These are phyloP conservation scores for Eucalyptus decipiens DNA, from an alignment of 345 rosid genomes.

Conservation along the genomic window DNA sequence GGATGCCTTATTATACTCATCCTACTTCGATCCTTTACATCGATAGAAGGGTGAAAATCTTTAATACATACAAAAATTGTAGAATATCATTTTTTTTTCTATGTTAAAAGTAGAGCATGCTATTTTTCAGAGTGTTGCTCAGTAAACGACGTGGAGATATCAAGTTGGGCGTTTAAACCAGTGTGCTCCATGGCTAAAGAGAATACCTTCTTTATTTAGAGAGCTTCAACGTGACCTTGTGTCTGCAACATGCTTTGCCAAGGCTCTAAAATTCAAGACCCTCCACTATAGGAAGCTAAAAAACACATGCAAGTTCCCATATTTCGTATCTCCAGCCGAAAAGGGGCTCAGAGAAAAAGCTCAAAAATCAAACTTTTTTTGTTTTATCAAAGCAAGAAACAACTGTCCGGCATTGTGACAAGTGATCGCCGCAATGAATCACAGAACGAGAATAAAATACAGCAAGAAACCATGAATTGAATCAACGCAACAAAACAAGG, in stretches of 20 bases:
- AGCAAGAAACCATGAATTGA: not conserved
- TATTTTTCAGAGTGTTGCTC: not conserved
- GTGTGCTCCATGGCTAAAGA: not conserved
- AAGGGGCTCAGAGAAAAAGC: not conserved
- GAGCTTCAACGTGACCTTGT: not conserved
- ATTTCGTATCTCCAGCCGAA: not conserved
- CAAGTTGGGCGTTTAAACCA: not conserved
- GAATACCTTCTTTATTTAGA: not conserved
- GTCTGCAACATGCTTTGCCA: not conserved
- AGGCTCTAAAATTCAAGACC: not conserved
- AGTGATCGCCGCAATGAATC: not conserved
- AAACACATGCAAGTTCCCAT: not conserved
- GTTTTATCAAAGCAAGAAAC: not conserved
- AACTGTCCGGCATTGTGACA: not conserved
- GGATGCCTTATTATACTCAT: not conserved
- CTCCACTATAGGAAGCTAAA: not conserved
- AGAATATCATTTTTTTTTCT: not conserved
- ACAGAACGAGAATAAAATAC: too few species aligned
- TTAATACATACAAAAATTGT: not conserved
- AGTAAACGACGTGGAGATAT: not conserved
- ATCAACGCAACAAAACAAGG: not conserved
- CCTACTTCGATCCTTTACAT: not conserved
- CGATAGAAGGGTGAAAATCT: not conserved
- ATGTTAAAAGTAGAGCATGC: not conserved
- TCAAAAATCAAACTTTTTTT: not conserved